Percentiles rank a stretch among this genome's conserved stretches.
These are phyloP conservation scores for Triticum timopheevii DNA, from an alignment of 176 grass and related monocot genomes.

Conservation along the genomic window DNA sequence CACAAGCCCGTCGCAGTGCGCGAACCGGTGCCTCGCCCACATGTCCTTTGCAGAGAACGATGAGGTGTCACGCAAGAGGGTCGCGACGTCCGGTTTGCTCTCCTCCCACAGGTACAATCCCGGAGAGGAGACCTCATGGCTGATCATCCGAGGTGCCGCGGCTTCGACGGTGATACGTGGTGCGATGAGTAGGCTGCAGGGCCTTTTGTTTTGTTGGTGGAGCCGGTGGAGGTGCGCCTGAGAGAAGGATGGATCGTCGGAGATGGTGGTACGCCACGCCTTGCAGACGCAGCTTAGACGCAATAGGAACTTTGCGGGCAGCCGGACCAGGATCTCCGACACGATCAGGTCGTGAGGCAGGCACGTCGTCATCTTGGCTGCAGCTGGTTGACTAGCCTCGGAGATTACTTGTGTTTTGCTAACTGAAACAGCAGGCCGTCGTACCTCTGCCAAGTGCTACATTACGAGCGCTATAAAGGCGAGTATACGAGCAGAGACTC, in stretches of 20 bases:
- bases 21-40: not conserved
- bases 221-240: not conserved
- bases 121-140: not conserved
- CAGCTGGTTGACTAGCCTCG: too few relatives aligned
- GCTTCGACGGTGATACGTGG: not conserved
- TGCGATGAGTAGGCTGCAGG: not conserved
- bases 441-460: too few relatives aligned
- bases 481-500: too few relatives aligned
- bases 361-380: not conserved
- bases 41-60: not conserved
- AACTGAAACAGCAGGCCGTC: too few relatives aligned
- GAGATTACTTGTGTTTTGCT: too few relatives aligned
- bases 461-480: too few relatives aligned
- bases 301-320: not conserved
- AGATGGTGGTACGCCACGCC: constrained; percentile 12
- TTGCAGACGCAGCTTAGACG: constrained; percentile 8
- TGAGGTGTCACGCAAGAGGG: not conserved
- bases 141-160: not conserved
- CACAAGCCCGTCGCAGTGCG: not conserved
- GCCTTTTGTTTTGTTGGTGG: not conserved
- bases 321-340: not conserved
- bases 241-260: not conserved
- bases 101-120: not conserved
- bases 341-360: not conserved
- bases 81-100: not conserved